These are phyloP conservation scores for Barnettozyma pratensis DNA, from an alignment of 805 yeast genomes.

Conservation along the genomic window DNA sequence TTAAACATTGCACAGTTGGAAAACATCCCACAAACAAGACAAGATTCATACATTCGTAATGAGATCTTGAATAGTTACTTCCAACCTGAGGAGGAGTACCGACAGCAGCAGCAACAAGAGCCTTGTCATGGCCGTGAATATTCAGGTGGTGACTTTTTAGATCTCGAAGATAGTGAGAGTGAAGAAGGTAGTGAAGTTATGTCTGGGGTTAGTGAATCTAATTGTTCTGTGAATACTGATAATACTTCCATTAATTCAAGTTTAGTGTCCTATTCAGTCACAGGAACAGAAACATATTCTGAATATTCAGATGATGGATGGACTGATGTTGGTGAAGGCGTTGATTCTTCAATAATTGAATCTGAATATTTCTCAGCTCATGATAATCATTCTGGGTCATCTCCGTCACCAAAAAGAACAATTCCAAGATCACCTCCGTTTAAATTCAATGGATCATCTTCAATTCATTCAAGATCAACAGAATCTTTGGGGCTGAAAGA, in stretches of 20 bases:
- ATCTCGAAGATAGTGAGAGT: not conserved
- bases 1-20: constrained; percentile 6
- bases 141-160: not conserved
- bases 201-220: not conserved
- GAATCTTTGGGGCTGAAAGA: not conserved
- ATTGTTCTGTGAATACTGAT: not conserved
- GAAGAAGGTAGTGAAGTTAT: not conserved
- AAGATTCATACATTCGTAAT: constrained; percentile 4
- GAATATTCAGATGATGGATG: not conserved
- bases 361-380: not conserved
- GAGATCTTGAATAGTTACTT: not conserved
- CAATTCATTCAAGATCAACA: too few species aligned
- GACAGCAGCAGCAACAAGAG: not conserved
- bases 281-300: not conserved
- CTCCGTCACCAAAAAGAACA: not conserved
- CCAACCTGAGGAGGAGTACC: not conserved
- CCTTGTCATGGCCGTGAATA: not conserved
- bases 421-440: not conserved
- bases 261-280: not conserved
- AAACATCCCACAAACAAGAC: constrained; percentile 3
- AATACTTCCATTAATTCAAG: not conserved
- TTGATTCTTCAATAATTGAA: not conserved
- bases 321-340: not conserved
- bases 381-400: too few species aligned
- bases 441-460: not conserved